Conservation (phyloP, 371 early-diverging fungal genomes). For the Mortierella sp. region DNA sequence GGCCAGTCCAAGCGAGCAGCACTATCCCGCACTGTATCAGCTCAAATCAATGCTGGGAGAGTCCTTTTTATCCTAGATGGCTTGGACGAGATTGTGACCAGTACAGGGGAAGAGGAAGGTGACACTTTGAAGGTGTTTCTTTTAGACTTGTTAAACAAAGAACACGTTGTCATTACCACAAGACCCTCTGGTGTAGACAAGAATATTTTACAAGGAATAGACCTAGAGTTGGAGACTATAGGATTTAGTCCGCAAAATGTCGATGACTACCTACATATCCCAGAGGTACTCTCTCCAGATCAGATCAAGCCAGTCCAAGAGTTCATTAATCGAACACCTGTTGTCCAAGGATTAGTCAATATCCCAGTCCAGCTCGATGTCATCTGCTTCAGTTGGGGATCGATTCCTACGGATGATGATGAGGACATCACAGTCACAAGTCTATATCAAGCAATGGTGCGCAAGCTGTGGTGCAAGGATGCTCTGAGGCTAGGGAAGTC, state of each 20-base stretch:
- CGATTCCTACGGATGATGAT: constrained; percentile 5
- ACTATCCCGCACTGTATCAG: not conserved
- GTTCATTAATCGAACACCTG: constrained; percentile 25
- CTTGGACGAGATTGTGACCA: constrained; percentile 21
- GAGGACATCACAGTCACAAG: constrained; percentile 11
- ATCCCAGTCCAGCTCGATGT: constrained; percentile 28
- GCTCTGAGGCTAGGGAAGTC: not conserved
- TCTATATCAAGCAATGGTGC: constrained; percentile 20
- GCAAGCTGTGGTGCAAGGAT: constrained; percentile 29
- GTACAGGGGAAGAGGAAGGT: not conserved
- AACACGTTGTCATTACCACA: constrained; percentile 20
- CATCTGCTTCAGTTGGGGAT: constrained; percentile 27
- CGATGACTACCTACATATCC: constrained; percentile 12
- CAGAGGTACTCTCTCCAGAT: constrained; percentile 4
- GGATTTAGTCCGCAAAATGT: constrained; percentile 34
- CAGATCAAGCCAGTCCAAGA: constrained; percentile 12
- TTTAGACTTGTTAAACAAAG: not conserved
- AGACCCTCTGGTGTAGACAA: constrained; percentile 27
- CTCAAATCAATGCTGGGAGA: constrained; percentile 1
- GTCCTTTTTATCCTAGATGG: constrained; percentile 32
- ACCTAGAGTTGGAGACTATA: constrained; percentile 30
- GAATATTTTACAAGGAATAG: constrained; percentile 2
- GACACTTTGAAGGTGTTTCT: constrained; percentile 7
- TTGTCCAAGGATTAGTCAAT: constrained; percentile 24
- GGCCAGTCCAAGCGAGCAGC: not conserved